These are phyloP conservation scores for Penicillium italicum DNA, from an alignment of 2,329 filamentous ascomycete genomes.

Conservation along the genomic window DNA sequence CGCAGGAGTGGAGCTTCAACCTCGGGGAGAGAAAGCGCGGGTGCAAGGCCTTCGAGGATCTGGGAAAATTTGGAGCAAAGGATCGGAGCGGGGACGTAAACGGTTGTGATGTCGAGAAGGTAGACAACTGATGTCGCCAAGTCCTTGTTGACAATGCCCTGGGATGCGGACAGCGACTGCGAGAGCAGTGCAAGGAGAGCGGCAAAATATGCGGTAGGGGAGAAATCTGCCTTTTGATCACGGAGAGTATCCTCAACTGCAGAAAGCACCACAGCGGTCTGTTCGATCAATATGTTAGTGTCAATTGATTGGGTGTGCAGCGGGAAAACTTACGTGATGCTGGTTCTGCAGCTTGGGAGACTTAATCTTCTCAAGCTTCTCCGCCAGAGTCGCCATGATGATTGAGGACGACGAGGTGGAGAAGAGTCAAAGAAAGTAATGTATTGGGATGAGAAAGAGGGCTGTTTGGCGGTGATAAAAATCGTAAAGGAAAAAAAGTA, in stretches of 20 bases:
- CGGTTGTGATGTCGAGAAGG: constrained; percentile 87
- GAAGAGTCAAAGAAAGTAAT: constrained; percentile 14
- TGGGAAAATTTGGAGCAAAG: constrained; percentile 93
- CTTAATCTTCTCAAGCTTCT: constrained; percentile 96
- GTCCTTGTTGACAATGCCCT: constrained; percentile 72
- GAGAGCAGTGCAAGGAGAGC: constrained; percentile 85
- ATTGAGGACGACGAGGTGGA: constrained; percentile 26
- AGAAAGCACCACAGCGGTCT: constrained; percentile 69
- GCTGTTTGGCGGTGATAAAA: constrained; percentile 12
- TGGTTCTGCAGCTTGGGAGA: constrained; percentile 94
- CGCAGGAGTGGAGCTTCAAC: constrained; percentile 83
- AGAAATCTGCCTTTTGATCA: constrained; percentile 77
- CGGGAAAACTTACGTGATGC: constrained; percentile 64
- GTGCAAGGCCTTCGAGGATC: constrained; percentile 81
- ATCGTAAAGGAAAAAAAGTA: constrained; percentile 12
- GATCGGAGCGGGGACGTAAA: constrained; percentile 76
- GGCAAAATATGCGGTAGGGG: constrained; percentile 89
- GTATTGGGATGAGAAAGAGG: constrained; percentile 10
- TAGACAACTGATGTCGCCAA: constrained; percentile 85
- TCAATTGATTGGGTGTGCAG: not conserved
- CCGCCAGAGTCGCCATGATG: constrained; percentile 64
- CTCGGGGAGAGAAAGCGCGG: constrained; percentile 72
- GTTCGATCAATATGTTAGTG: constrained; percentile 10
- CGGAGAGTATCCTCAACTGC: constrained; percentile 91
- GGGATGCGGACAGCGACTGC: constrained; percentile 63